A percentile compares a stretch with the other conserved stretches of the same genome.
These are phyloP conservation scores for Phyllosticta citrichinensis DNA, from an alignment of 2,329 filamentous ascomycete genomes.

Conservation along the genomic window DNA sequence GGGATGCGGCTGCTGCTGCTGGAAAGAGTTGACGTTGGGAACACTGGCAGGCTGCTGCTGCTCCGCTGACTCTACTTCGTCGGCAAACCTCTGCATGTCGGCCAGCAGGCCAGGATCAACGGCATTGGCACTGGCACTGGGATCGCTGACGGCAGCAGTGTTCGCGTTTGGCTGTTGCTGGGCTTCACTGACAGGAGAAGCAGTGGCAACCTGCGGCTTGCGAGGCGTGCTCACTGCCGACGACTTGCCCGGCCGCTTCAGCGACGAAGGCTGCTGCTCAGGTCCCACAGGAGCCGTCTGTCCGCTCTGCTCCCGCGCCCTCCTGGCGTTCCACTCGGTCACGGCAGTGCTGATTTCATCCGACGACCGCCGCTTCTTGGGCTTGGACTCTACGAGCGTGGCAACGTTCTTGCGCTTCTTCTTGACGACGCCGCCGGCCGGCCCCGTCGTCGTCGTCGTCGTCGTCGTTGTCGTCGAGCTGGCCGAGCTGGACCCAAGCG, in stretches of 20 bases:
- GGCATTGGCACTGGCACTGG: slow-evolving; percentile 11
- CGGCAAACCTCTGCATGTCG: slow-evolving; percentile 23
- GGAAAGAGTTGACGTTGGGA: background rate
- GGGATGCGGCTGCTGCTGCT: background rate
- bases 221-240: background rate
- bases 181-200: background rate
- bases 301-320: background rate
- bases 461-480: background rate
- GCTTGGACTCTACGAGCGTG: slow-evolving; percentile 8
- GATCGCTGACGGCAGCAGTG: background rate
- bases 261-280: background rate
- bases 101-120: slow-evolving; percentile 17
- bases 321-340: background rate
- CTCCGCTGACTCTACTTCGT: slow-evolving; percentile 21
- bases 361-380: background rate
- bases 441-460: background rate
- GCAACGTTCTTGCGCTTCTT: slow-evolving; percentile 9
- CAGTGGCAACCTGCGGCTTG: background rate
- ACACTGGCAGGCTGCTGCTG: slow-evolving; percentile 4
- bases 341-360: background rate
- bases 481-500: background rate
- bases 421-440: background rate
- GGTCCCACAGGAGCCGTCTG: background rate
- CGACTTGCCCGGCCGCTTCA: slow-evolving; percentile 3
- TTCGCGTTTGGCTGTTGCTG: background rate